Conservation (phyloP, 176 grass and related monocot genomes). For the Luzula sylvatica region DNA sequence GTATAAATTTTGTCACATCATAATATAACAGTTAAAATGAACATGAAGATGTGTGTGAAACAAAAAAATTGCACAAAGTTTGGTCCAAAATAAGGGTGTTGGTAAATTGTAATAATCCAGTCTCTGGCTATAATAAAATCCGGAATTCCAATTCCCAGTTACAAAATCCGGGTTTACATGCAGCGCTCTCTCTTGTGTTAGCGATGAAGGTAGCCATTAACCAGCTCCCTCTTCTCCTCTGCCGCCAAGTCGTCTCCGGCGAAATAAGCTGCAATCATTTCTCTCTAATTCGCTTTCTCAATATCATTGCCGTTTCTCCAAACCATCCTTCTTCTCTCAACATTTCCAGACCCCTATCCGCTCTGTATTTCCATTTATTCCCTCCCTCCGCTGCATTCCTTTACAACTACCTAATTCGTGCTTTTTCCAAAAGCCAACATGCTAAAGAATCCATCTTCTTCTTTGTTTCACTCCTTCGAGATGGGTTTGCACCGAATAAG, state of each 20-base stretch:
- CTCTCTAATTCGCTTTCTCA: conserved; percentile 27
- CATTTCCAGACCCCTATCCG: conserved; percentile 30
- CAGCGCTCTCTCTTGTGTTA: too few species aligned
- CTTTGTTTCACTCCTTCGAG: conserved; percentile 34
- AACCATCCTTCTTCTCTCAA: conserved; percentile 25
- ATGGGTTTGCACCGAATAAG: conserved; percentile 2
- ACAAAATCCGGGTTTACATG: too few species aligned
- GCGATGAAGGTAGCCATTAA: too few species aligned
- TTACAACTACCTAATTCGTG: conserved; percentile 56
- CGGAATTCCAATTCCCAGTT: too few species aligned
- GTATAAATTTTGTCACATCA: too few species aligned
- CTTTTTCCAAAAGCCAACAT: conserved; percentile 23
- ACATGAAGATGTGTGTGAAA: too few species aligned
- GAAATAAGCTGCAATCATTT: conserved; percentile 16
- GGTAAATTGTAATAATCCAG: too few species aligned
- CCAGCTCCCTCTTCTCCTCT: conserved; percentile 38
- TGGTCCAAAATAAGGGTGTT: too few species aligned
- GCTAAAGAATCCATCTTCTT: conserved; percentile 23
- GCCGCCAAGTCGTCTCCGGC: conserved; percentile 35
- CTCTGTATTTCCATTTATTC: conserved; percentile 46
- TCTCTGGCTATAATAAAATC: too few species aligned
- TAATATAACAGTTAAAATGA: too few species aligned
- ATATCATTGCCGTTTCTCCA: conserved; percentile 23
- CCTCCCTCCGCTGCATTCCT: conserved; percentile 51
- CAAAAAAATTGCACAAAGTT: too few species aligned